Evolutionary conservation across 208 protist species (phyloP), one percentile per base, ranked within the genome.

Genomic region (Kentomonas sorsogonicus): DNA sequence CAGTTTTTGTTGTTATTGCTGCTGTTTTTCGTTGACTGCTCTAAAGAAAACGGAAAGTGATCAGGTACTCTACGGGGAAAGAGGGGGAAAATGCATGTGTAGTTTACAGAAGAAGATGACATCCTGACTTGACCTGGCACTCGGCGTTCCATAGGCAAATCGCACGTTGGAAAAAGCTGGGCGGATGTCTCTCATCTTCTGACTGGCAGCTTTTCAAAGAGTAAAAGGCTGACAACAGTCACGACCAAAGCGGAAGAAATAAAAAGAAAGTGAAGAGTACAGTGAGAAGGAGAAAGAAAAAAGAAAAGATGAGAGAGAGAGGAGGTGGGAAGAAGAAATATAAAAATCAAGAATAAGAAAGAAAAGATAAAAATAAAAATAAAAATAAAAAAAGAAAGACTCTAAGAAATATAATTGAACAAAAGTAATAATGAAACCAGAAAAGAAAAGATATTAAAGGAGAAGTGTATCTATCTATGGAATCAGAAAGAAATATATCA

Each of bases 241-340:
- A 43, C 22, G 18, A 15, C 0, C 2, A 31, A 7, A 45, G 26
- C 10, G 0, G 0, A 46, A 48, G 16, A 50, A 36, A 48, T 27
- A 60, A 39, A 15, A 38, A 60, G 26, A 7, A 51, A 44, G 27
- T 36, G 3, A n/a, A 16, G 2, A 47, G 40, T 58, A 45, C 23
- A 27, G 34, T 34, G 34, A 26, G 16, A 51, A 40, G 27, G n/a
- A 33, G 50, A 45, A 58, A 22, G 18, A 16, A 13, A 45, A 43
- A 45, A 43, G 31, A 0, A 53, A 46, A 18, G 18, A 39, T 53
- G 53, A 41, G 55, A 63, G 48, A 50, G 26, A 36, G n/a, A 51
- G 34, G 60, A 48, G 11, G 39, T 29, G 30, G 33, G 38, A 48
- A 66, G 7, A 40, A 44, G 5, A 47, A 71, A 59, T 2, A 43